phyloP scores from a whole-genome alignment of 2,329 filamentous ascomycete genomes.

The Fusarium dimerum region DNA sequence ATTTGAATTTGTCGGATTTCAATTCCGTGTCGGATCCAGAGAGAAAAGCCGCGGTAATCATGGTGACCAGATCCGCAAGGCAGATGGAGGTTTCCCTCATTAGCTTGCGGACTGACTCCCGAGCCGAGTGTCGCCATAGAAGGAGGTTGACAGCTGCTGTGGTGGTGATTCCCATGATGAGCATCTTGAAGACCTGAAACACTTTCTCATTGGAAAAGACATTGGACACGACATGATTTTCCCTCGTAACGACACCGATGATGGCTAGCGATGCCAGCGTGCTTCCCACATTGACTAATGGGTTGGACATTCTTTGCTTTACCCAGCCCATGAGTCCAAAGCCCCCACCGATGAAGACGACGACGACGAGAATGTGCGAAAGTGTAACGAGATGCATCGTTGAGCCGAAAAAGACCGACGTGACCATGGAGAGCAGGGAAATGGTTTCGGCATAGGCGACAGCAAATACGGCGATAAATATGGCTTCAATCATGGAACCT shows the following conservation, averaged over 20 bases:
- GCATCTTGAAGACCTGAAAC: slow-evolving; percentile 78
- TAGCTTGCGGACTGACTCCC: slow-evolving; percentile 69
- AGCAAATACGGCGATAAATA: slow-evolving; percentile 73
- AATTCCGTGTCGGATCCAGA: slow-evolving; percentile 80
- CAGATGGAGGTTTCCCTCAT: slow-evolving; percentile 72
- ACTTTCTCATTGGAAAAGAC: slow-evolving; percentile 82
- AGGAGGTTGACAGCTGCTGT: slow-evolving; percentile 73
- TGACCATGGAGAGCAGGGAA: slow-evolving; percentile 80
- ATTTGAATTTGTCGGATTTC: slow-evolving; percentile 62
- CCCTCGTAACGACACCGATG: slow-evolving; percentile 87
- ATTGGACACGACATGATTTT: slow-evolving; percentile 82
- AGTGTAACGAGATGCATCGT: slow-evolving; percentile 65
- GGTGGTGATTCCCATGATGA: slow-evolving; percentile 71
- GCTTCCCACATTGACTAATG: slow-evolving; percentile 80
- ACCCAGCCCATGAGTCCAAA: slow-evolving; percentile 87
- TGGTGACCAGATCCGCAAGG: slow-evolving; percentile 77
- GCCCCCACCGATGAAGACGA: slow-evolving; percentile 83
- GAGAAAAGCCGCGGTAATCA: slow-evolving; percentile 80
- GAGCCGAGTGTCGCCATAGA: slow-evolving; percentile 77
- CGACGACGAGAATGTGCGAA: slow-evolving; percentile 76
- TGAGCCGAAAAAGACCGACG: slow-evolving; percentile 75
- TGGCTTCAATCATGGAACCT: slow-evolving; percentile 88
- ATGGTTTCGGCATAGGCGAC: slow-evolving; percentile 71
- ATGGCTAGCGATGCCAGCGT: slow-evolving; percentile 86
- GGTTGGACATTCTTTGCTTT: slow-evolving; percentile 75